Conservation (phyloP, 176 grass and related monocot species). For the Lolium multiflorum region DNA sequence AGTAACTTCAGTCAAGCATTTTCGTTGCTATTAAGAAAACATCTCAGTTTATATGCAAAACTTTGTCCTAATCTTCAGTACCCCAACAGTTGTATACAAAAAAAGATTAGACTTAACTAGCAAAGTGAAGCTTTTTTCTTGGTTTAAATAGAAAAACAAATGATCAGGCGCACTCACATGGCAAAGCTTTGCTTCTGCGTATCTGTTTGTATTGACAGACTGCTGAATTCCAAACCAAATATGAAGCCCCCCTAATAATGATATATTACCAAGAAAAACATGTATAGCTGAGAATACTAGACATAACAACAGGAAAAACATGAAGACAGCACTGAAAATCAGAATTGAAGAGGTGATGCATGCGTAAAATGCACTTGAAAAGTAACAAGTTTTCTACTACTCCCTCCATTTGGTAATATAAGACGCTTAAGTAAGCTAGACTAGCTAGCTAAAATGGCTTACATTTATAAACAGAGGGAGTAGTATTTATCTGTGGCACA, state of each 20-base stretch:
- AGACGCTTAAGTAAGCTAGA: too few species aligned
- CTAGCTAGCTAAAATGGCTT: too few species aligned
- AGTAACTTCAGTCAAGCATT: conserved; percentile 34
- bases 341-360: conserved; percentile 22
- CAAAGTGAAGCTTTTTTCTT: conserved; percentile 53
- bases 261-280: conserved; percentile 49
- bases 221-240: conserved; percentile 86
- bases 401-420: too few species aligned
- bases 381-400: not conserved
- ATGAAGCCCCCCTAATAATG: conserved; percentile 76
- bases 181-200: conserved; percentile 75
- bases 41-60: conserved; percentile 28
- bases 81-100: conserved; percentile 28
- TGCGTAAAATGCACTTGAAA: conserved; percentile 1
- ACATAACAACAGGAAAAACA: conserved; percentile 34
- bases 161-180: conserved; percentile 56
- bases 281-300: conserved; percentile 40
- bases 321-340: conserved; percentile 27
- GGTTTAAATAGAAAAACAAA: conserved; percentile 53
- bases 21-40: conserved; percentile 26
- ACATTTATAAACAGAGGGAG: too few species aligned
- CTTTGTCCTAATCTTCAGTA: conserved; percentile 24
- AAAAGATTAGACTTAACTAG: conserved; percentile 41
- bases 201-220: conserved; percentile 87
- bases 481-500: not conserved